These are phyloP conservation scores for Toxicodendron radicans DNA, from an alignment of 345 rosid genomes.

Conservation along the genomic window DNA sequence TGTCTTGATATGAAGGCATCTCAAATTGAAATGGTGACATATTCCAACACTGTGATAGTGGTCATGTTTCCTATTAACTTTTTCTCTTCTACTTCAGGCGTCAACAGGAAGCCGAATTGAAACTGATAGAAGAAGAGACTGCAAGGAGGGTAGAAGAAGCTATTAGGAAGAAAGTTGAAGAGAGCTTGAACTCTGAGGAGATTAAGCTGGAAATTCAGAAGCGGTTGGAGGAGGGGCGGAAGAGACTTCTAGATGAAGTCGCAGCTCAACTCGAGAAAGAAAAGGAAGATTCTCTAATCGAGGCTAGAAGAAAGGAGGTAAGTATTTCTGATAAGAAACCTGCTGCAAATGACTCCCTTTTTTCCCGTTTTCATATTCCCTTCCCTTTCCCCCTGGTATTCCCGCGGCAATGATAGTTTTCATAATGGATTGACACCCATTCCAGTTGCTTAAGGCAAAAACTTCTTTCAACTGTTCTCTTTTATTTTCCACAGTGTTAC, in stretches of 20 bases:
- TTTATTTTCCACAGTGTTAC: background rate
- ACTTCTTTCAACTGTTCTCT: background rate
- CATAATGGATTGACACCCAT: background rate
- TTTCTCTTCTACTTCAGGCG: constrained; percentile 58
- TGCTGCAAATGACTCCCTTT: background rate
- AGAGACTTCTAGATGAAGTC: constrained; percentile 69
- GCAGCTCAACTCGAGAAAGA: constrained; percentile 79
- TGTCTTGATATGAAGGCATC: constrained; percentile 41
- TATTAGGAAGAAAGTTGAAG: constrained; percentile 70
- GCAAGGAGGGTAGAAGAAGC: constrained; percentile 81
- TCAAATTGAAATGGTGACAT: constrained; percentile 23
- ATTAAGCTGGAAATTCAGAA: constrained; percentile 63
- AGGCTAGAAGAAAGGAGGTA: constrained; percentile 85
- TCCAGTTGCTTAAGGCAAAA: background rate
- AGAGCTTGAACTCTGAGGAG: constrained; percentile 72
- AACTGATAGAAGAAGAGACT: constrained; percentile 92
- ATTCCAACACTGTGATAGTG: constrained; percentile 15
- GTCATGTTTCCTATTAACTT: constrained; percentile 39
- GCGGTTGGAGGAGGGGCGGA: constrained; percentile 77
- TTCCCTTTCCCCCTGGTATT: no score
- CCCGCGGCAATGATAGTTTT: background rate
- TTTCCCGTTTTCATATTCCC: background rate
- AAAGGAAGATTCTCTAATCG: constrained; percentile 62
- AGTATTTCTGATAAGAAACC: constrained; percentile 9
- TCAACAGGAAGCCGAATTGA: constrained; percentile 85